A percentile compares a stretch with the other conserved stretches of the same genome.
phyloP scores from a whole-genome alignment of 331 rosid genomes.

The Ulmus americana region DNA sequence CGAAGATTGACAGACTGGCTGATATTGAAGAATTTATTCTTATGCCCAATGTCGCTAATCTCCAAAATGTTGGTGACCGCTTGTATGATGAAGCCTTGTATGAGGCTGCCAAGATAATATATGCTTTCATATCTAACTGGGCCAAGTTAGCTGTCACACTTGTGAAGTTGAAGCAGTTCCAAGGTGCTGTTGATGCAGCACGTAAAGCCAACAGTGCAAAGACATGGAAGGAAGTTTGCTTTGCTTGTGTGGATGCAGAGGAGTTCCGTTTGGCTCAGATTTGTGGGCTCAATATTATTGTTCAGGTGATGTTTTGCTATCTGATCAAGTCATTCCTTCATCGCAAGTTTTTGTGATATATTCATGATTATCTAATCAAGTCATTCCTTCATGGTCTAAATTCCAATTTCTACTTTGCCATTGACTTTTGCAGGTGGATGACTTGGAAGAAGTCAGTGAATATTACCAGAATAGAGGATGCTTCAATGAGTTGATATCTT shows the following conservation, averaged over 20 bases:
- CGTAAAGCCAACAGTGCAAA: conserved; percentile 96
- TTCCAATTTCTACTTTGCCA: conserved; percentile 10
- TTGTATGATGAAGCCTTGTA: conserved; percentile 89
- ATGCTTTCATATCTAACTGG: conserved; percentile 93
- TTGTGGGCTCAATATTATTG: conserved; percentile 92
- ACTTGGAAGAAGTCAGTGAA: conserved; percentile 97
- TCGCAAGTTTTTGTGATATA: conserved; percentile 13
- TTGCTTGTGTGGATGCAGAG: conserved; percentile 98
- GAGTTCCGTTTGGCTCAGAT: conserved; percentile 99
- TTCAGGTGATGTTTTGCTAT: conserved; percentile 54
- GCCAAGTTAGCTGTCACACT: conserved; percentile 95
- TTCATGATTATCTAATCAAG: conserved; percentile 2
- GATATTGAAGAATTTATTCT: conserved; percentile 96
- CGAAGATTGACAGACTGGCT: conserved; percentile 90
- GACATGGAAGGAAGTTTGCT: conserved; percentile 99
- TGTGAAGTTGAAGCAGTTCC: conserved; percentile 92
- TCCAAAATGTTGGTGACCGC: conserved; percentile 91
- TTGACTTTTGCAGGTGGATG: conserved; percentile 71
- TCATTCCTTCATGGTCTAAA: conserved; percentile 5
- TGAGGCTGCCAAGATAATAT: conserved; percentile 97
- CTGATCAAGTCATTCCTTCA: conserved; percentile 7
- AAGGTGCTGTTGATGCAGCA: conserved; percentile 99
- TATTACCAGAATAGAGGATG: conserved; percentile 98
- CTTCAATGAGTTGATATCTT: conserved; percentile 92
- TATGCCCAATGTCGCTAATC: conserved; percentile 98